Conservation (phyloP, 768 basidiomycete species). For the Termitomyces sp. region DNA sequence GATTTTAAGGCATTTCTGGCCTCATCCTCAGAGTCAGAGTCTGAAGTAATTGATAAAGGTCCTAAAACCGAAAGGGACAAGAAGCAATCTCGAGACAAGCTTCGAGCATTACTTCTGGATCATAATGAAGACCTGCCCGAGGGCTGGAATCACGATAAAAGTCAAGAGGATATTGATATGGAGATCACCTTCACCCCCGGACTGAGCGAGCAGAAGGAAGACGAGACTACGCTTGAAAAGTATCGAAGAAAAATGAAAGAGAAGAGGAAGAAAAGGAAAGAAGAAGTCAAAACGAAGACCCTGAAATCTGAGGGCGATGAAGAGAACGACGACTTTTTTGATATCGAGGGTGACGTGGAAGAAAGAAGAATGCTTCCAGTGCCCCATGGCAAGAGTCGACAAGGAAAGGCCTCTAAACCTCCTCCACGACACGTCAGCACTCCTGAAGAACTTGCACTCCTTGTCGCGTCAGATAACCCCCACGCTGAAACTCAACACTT, state of each 20-base stretch:
- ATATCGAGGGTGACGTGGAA: slow-evolving; percentile 38
- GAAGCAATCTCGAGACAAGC: slow-evolving; percentile 51
- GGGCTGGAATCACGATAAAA: slow-evolving; percentile 63
- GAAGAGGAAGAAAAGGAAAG: slow-evolving; percentile 78
- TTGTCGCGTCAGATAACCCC: slow-evolving; percentile 51
- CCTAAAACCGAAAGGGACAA: slow-evolving; percentile 27
- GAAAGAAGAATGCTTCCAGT: slow-evolving; percentile 14
- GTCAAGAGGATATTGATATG: slow-evolving; percentile 68
- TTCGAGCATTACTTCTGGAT: slow-evolving; percentile 72
- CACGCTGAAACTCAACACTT: slow-evolving; percentile 70
- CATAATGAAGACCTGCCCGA: slow-evolving; percentile 71
- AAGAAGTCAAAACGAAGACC: slow-evolving; percentile 43
- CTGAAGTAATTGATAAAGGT: slow-evolving; percentile 20
- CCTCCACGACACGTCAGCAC: slow-evolving; percentile 37
- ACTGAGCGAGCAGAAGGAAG: slow-evolving; percentile 47
- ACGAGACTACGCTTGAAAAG: slow-evolving; percentile 80
- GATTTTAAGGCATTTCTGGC: slow-evolving; percentile 83
- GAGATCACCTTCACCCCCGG: slow-evolving; percentile 94
- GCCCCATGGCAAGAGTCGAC: slow-evolving; percentile 2
- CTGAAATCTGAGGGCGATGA: slow-evolving; percentile 14
- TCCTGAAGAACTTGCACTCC: slow-evolving; percentile 58
- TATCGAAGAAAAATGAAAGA: slow-evolving; percentile 91
- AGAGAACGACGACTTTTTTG: slow-evolving; percentile 75
- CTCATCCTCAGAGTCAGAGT: slow-evolving; percentile 57
- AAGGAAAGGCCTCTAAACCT: slow-evolving; percentile 11